A percentile compares a stretch with the other conserved stretches of the same genome.
phyloP scores from a whole-genome alignment of 1,284 basidiomycete species.

The Omphalotus olearius region DNA sequence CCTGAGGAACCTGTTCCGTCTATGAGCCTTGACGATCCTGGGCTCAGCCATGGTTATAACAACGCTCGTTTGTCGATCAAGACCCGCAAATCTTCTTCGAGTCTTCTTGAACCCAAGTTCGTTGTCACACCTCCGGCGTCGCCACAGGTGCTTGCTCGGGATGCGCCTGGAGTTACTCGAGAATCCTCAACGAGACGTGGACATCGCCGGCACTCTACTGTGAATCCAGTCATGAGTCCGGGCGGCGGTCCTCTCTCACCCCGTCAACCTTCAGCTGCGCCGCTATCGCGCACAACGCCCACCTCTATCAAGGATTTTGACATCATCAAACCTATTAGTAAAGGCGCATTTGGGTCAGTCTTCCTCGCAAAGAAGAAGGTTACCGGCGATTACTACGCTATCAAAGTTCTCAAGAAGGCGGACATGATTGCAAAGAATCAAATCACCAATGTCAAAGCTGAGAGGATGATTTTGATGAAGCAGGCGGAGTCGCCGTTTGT shows the following conservation, averaged over 20 bases:
- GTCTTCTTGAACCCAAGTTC: slow-evolving; percentile 63
- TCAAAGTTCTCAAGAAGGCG: slow-evolving; percentile 98
- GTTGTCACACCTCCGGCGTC: slow-evolving; percentile 72
- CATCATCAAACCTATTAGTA: slow-evolving; percentile 98
- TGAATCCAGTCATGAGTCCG: slow-evolving; percentile 60
- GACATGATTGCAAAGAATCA: slow-evolving; percentile 99
- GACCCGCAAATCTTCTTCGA: slow-evolving; percentile 59
- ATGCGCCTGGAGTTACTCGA: slow-evolving; percentile 40
- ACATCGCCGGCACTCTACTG: slow-evolving; percentile 70
- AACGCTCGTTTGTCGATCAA: slow-evolving; percentile 36
- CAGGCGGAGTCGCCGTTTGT: slow-evolving; percentile 99
- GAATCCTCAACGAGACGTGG: slow-evolving; percentile 45
- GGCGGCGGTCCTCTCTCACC: slow-evolving; percentile 80
- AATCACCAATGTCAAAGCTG: slow-evolving; percentile 99
- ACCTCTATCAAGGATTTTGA: slow-evolving; percentile 99
- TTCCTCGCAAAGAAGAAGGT: slow-evolving; percentile 98
- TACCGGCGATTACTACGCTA: slow-evolving; percentile 98
- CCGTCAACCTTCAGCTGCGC: slow-evolving; percentile 74
- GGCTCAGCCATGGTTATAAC: slow-evolving; percentile 16
- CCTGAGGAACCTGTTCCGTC: slow-evolving; percentile 53
- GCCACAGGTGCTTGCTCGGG: slow-evolving; percentile 60
- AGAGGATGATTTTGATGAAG: slow-evolving; percentile 99
- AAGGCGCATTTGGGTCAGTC: slow-evolving; percentile 98
- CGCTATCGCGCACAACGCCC: slow-evolving; percentile 74
- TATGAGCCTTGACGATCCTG: slow-evolving; percentile 56